Evolutionary conservation across 75 land plant genomes (phyloP).

Genomic region (Pseudotsuga menziesii): DNA sequence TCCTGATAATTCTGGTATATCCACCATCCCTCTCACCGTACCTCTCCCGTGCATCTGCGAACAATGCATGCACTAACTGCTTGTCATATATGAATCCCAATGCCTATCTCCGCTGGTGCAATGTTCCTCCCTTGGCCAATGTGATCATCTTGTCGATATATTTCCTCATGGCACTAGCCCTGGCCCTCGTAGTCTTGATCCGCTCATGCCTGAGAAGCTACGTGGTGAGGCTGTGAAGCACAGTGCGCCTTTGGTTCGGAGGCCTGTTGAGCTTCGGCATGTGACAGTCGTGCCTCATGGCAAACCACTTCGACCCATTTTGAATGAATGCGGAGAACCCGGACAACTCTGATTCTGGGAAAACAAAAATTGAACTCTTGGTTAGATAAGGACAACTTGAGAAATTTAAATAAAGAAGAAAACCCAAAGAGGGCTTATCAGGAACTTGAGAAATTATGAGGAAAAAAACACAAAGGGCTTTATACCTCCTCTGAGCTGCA

Average conservation of each 20-base stretch:
- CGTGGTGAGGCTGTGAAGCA: slow-evolving; percentile 82
- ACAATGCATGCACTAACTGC: slow-evolving; percentile 88
- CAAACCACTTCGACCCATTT: no score
- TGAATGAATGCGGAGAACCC: no score
- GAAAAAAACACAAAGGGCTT: no score
- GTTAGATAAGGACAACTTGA: no score
- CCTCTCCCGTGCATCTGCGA: slow-evolving; percentile 89
- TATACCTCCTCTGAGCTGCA: no score
- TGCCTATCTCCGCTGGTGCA: slow-evolving; percentile 92
- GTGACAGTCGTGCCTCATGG: slow-evolving; percentile 81
- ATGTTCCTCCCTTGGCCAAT: slow-evolving; percentile 84
- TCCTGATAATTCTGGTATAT: slow-evolving; percentile 85
- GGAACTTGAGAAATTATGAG: no score
- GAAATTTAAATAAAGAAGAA: no score
- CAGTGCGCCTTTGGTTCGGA: slow-evolving; percentile 83
- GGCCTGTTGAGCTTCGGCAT: slow-evolving; percentile 90
- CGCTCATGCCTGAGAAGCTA: slow-evolving; percentile 84
- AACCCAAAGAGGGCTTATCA: no score
- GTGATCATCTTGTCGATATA: slow-evolving; percentile 97
- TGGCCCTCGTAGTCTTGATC: slow-evolving; percentile 84
- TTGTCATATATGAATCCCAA: slow-evolving; percentile 95
- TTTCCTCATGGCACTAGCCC: slow-evolving; percentile 90
- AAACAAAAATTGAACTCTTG: no score
- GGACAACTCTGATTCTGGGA: no score
- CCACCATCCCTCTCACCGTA: slow-evolving; percentile 98